phyloP scores from a whole-genome alignment of 768 basidiomycete species.

The Pulveroboletus sp. region DNA sequence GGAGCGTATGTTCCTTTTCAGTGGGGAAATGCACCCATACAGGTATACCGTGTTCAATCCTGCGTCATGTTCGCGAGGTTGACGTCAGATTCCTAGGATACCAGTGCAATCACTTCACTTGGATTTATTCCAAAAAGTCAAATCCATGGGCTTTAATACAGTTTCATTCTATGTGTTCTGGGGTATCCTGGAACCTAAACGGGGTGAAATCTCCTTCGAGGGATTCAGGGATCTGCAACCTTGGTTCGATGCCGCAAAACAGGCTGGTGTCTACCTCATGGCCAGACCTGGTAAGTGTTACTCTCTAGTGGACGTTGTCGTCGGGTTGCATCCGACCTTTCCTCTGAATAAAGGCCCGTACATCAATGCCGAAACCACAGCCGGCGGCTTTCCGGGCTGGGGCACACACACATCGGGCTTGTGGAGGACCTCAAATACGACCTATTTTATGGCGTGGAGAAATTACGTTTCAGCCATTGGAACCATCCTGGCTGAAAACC shows the following conservation, averaged over 20 bases:
- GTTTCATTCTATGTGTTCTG: conserved; percentile 59
- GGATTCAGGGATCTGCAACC: conserved; percentile 37
- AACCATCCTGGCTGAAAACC: conserved; percentile 47
- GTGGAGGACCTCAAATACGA: conserved; percentile 46
- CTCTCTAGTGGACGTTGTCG: neutral
- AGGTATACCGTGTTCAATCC: conserved; percentile 20
- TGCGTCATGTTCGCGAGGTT: neutral
- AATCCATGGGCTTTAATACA: conserved; percentile 34
- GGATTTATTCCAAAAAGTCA: conserved; percentile 61
- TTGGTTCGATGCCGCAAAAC: conserved; percentile 27
- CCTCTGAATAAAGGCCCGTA: conserved; percentile 18
- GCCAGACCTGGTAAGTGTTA: conserved; percentile 21
- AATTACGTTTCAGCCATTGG: conserved; percentile 50
- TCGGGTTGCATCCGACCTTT: neutral
- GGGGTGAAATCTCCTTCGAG: conserved; percentile 48
- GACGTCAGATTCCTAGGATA: conserved; percentile 10
- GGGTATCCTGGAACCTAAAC: conserved; percentile 41
- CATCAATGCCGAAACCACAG: conserved; percentile 33
- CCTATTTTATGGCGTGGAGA: conserved; percentile 48
- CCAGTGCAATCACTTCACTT: conserved; percentile 35
- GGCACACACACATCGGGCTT: conserved; percentile 48
- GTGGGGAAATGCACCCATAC: conserved; percentile 63
- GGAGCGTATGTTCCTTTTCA: conserved; percentile 52
- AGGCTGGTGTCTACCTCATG: conserved; percentile 25
- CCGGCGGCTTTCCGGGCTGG: conserved; percentile 51